These are phyloP conservation scores for Collybia sordida DNA, from an alignment of 768 basidiomycete species.

Conservation along the genomic window DNA sequence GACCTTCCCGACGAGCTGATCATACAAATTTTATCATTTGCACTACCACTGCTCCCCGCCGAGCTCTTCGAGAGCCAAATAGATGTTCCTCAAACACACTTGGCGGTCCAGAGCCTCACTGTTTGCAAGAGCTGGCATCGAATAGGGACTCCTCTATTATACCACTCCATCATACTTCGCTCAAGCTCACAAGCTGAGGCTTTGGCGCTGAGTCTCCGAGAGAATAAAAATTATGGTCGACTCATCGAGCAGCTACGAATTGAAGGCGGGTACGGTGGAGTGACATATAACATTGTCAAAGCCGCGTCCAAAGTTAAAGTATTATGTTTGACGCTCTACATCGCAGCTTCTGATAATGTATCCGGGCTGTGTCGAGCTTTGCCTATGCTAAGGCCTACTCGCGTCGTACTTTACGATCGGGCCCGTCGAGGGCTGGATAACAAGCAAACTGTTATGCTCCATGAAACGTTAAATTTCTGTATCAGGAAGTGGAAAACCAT, in stretches of 20 bases:
- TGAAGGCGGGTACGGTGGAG: constrained; percentile 19
- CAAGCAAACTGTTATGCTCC: background rate
- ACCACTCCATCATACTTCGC: constrained; percentile 23
- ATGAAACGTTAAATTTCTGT: background rate
- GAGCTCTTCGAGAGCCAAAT: too few relatives aligned
- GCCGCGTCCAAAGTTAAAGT: constrained; percentile 5
- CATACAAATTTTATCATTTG: too few relatives aligned
- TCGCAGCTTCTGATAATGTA: constrained; percentile 12
- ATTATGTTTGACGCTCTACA: constrained; percentile 6
- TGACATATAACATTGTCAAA: constrained; percentile 1
- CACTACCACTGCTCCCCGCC: too few relatives aligned
- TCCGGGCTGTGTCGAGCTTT: constrained; percentile 7
- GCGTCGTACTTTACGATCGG: constrained; percentile 9
- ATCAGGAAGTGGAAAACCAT: constrained; percentile 3
- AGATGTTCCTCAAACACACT: too few relatives aligned
- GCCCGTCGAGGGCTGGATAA: background rate
- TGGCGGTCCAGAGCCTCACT: constrained; percentile 7
- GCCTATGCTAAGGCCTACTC: constrained; percentile 10
- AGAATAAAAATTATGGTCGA: constrained; percentile 10
- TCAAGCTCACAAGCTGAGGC: constrained; percentile 24
- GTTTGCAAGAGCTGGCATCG: constrained; percentile 26
- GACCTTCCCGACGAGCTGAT: too few relatives aligned
- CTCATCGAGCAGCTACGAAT: constrained; percentile 22
- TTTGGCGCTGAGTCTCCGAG: constrained; percentile 14
- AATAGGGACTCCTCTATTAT: constrained; percentile 24